Evolutionary conservation across 139 green algal genomes (phyloP).

Genomic region (Tetraselmis striata): DNA sequence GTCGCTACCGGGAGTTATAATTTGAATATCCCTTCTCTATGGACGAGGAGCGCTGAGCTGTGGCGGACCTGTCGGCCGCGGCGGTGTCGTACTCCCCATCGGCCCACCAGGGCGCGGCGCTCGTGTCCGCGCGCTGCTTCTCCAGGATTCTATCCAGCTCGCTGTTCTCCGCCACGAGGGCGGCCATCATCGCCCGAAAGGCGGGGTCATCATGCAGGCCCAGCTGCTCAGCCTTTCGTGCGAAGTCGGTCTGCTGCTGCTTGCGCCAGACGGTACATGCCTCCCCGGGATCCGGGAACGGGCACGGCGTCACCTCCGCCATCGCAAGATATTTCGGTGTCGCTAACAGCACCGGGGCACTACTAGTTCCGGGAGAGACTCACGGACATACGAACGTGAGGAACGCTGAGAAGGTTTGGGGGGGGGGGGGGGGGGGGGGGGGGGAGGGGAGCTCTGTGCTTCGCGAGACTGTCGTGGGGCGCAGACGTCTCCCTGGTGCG

Average conservation of each 20-base stretch:
- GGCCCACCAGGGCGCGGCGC: slow-evolving; percentile 30
- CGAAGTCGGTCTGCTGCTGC: background rate
- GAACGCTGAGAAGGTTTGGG: too few species aligned
- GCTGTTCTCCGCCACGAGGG: background rate
- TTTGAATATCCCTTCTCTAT: too few species aligned
- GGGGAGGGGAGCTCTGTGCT: too few species aligned
- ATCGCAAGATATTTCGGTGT: too few species aligned
- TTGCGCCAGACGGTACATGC: background rate
- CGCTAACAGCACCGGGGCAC: too few species aligned
- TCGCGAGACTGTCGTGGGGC: too few species aligned
- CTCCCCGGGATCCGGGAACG: background rate
- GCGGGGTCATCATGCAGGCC: background rate
- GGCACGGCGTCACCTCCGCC: background rate
- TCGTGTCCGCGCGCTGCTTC: background rate
- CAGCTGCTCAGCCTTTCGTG: background rate
- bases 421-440: too few species aligned
- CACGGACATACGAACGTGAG: too few species aligned
- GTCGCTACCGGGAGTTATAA: too few species aligned
- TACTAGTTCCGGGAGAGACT: too few species aligned
- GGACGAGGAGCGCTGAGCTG: background rate
- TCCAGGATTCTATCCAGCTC: background rate
- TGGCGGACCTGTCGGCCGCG: slow-evolving; percentile 25
- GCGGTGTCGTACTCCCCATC: slow-evolving; percentile 39
- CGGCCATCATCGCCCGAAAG: background rate
- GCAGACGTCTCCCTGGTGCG: too few species aligned